Evolutionary conservation across 495 filamentous ascomycete genomes (phyloP).

Genomic region (Durotheca rogersii): DNA sequence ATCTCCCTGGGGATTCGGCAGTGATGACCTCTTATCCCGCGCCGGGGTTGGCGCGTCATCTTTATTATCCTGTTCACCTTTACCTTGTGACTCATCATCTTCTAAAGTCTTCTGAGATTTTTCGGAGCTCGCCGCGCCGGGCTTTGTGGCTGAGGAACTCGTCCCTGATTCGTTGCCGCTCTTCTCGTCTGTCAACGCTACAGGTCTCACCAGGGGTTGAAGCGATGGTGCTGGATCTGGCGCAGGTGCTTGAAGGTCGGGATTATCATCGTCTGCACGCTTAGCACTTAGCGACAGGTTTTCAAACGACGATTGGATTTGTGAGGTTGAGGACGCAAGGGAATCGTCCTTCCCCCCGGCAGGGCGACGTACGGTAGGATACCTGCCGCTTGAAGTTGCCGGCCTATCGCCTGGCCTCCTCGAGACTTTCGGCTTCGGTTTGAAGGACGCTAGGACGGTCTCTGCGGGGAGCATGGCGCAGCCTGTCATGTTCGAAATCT

Average conservation of each 20-base stretch:
- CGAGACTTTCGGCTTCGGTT: conserved; percentile 20
- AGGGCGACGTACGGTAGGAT: conserved; percentile 82
- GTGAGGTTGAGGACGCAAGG: conserved; percentile 29
- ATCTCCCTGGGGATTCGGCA: not conserved
- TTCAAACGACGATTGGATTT: conserved; percentile 35
- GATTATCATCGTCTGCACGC: conserved; percentile 32
- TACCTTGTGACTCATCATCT: conserved; percentile 21
- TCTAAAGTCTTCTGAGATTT: not conserved
- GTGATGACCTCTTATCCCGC: not conserved
- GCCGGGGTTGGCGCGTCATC: conserved; percentile 1
- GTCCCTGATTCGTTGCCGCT: conserved; percentile 6
- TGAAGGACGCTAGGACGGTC: conserved; percentile 55
- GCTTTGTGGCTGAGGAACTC: not conserved
- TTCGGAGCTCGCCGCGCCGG: conserved; percentile 1
- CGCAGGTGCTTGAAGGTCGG: conserved; percentile 24
- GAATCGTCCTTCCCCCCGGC: conserved; percentile 55
- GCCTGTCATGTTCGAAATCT: conserved; percentile 75
- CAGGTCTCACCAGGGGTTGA: conserved; percentile 33
- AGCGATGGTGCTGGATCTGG: conserved; percentile 22
- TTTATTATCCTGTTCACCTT: not conserved
- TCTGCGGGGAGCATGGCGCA: conserved; percentile 62
- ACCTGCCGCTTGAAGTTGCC: conserved; percentile 57
- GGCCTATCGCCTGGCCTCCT: conserved; percentile 20
- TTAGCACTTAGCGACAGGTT: conserved; percentile 36
- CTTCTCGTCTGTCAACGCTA: conserved; percentile 7